Evolutionary conservation across 441 rosid genomes (phyloP).

Genomic region (Mallotus repandus): DNA sequence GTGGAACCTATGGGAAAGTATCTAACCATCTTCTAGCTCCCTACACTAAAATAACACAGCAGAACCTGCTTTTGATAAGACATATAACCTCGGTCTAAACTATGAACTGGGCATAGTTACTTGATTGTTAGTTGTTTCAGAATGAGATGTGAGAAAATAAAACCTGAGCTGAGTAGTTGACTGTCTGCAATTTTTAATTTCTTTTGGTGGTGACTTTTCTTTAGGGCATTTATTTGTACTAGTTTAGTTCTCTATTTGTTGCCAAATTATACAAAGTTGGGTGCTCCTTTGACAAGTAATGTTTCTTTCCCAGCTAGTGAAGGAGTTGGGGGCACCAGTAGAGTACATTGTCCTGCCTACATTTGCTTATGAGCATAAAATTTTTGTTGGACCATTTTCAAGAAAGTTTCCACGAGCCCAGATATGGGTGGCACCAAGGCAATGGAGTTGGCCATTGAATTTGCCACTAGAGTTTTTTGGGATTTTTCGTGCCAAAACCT

Average conservation of each 20-base stretch:
- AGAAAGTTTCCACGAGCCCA: slow-evolving; percentile 89
- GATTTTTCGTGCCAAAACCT: slow-evolving; percentile 77
- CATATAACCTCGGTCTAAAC: not conserved
- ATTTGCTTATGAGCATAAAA: slow-evolving; percentile 96
- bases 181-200: not conserved
- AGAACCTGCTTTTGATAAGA: not conserved
- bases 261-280: slow-evolving; percentile 11
- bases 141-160: not conserved
- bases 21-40: no score
- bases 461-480: slow-evolving; percentile 93
- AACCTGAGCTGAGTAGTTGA: not conserved
- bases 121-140: not conserved
- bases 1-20: not conserved
- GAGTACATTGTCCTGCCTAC: slow-evolving; percentile 87
- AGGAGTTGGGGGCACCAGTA: slow-evolving; percentile 83
- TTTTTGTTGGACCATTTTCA: slow-evolving; percentile 94
- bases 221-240: not conserved
- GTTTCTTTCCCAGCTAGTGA: slow-evolving; percentile 61
- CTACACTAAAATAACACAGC: not conserved
- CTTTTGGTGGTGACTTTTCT: not conserved
- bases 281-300: slow-evolving; percentile 18
- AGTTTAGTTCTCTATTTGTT: not conserved
- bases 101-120: not conserved
- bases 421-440: slow-evolving; percentile 98
- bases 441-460: slow-evolving; percentile 99